A percentile compares a stretch with the other conserved stretches of the same genome.
These are phyloP conservation scores for Saturnispora serradocipensis DNA, from an alignment of 805 yeast genomes.

Conservation along the genomic window DNA sequence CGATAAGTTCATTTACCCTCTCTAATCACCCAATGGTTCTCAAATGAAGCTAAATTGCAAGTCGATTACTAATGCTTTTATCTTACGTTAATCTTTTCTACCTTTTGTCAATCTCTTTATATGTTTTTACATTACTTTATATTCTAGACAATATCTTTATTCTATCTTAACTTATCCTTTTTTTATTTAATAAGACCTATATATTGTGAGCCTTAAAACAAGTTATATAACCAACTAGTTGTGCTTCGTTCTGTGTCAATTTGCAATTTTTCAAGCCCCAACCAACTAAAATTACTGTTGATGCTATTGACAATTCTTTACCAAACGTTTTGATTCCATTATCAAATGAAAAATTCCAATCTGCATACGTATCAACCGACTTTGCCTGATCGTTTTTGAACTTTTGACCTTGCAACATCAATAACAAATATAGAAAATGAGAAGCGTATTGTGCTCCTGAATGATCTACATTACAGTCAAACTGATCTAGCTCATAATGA, in stretches of 20 bases:
- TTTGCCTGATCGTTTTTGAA: background rate
- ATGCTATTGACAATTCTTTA: slow-evolving; percentile 1
- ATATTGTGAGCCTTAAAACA: background rate
- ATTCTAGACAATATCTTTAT: background rate
- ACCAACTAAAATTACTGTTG: slow-evolving; percentile 2
- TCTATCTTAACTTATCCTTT: background rate
- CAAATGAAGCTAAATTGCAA: background rate
- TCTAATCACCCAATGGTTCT: slow-evolving; percentile 15
- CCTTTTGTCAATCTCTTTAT: background rate
- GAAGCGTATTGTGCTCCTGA: background rate
- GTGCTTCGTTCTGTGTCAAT: background rate
- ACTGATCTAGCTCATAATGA: slow-evolving; percentile 1
- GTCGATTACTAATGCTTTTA: background rate
- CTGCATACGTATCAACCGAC: slow-evolving; percentile 1
- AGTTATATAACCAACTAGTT: background rate
- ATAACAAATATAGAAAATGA: background rate
- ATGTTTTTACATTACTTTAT: background rate
- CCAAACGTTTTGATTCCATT: background rate
- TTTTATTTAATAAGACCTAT: background rate
- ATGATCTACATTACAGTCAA: slow-evolving; percentile 3
- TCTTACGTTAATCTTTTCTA: background rate
- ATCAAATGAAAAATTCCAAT: slow-evolving; percentile 3
- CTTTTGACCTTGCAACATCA: background rate
- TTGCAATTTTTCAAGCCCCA: slow-evolving; percentile 1
- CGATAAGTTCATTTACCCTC: slow-evolving; percentile 38